Evolutionary conservation across 2,329 filamentous ascomycete species (phyloP).

Genomic region (Colletotrichum sp.): DNA sequence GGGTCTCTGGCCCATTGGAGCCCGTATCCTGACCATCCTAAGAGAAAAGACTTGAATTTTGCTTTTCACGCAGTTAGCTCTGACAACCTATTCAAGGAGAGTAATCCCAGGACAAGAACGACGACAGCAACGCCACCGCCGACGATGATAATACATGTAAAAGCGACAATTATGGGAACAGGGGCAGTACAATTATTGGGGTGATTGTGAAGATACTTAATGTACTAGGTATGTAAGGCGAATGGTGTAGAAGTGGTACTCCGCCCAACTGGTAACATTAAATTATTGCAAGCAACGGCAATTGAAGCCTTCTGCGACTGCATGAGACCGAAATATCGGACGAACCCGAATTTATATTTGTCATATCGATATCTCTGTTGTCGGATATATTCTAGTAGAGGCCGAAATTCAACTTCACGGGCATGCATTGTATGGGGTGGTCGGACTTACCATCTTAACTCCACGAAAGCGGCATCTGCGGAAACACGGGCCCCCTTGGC

Average conservation of each 20-base stretch:
- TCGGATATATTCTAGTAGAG: neutral
- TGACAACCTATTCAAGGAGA: no score
- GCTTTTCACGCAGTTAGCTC: no score
- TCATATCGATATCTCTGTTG: neutral
- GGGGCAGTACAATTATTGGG: rapidly evolving
- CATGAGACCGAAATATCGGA: neutral
- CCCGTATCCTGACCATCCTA: no score
- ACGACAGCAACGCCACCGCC: neutral
- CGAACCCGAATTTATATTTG: neutral
- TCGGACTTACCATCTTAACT: neutral
- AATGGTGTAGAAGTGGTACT: neutral
- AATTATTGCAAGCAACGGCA: no score
- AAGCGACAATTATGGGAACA: neutral
- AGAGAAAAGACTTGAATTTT: no score
- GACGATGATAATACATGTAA: neutral
- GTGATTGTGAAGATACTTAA: rapidly evolving
- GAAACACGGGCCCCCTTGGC: neutral
- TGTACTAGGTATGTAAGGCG: neutral
- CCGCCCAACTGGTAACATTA: no score
- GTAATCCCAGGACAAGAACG: neutral
- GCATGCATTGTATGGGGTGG: neutral
- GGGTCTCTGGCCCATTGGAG: no score
- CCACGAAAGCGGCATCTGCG: neutral
- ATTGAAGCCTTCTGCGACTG: neutral
- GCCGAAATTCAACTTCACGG: neutral